phyloP scores from a whole-genome alignment of 345 rosid species.

The Syzygium aromaticum region DNA sequence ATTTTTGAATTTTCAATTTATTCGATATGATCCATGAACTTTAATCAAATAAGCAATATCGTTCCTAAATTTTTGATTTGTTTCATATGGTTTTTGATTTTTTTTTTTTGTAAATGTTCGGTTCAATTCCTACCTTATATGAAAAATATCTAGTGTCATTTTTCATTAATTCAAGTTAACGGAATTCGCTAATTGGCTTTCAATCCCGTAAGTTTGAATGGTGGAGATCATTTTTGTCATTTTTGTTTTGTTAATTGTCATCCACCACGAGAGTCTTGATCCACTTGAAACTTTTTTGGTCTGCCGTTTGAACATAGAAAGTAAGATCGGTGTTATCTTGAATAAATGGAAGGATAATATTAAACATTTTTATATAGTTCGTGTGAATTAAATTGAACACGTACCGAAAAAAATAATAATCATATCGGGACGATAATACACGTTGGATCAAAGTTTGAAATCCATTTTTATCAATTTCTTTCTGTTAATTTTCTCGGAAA shows the following conservation, averaged over 20 bases:
- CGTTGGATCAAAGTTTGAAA: neutral
- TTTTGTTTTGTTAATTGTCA: too few relatives aligned
- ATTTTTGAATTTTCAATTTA: neutral
- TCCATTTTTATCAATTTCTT: neutral
- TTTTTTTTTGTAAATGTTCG: neutral
- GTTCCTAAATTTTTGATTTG: rapidly evolving
- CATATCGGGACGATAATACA: too few relatives aligned
- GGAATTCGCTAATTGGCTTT: rapidly evolving
- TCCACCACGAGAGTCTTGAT: too few relatives aligned
- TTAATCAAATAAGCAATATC: rapidly evolving
- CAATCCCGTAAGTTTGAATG: neutral
- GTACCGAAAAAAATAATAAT: rapidly evolving
- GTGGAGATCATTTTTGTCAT: neutral
- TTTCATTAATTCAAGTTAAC: neutral
- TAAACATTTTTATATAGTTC: rapidly evolving
- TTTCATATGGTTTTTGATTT: neutral
- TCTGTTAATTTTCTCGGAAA: rapidly evolving
- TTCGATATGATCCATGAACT: rapidly evolving
- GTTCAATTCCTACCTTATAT: neutral
- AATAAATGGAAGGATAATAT: neutral
- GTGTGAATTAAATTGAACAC: rapidly evolving
- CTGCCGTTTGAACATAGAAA: rapidly evolving
- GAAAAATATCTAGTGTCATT: neutral
- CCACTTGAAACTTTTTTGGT: rapidly evolving
- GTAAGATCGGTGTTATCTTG: rapidly evolving